A percentile compares a stretch with the other conserved stretches of the same genome.
These are phyloP conservation scores for Plantago elongata DNA, from an alignment of 257 asterid genomes.

Conservation along the genomic window DNA sequence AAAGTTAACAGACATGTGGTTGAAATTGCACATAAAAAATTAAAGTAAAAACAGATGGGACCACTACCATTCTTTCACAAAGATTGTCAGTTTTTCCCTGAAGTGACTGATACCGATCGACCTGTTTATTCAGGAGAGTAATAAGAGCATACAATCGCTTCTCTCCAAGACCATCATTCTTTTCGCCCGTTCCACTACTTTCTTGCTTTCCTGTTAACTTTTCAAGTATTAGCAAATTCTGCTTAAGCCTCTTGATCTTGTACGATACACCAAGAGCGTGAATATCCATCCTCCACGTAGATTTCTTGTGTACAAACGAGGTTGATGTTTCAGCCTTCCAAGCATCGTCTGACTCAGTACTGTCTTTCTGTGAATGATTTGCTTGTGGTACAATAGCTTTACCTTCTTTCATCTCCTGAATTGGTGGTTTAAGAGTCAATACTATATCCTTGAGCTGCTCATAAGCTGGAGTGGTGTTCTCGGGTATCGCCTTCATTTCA, in stretches of 20 bases:
- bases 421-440: conserved; percentile 46
- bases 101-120: conserved; percentile 74
- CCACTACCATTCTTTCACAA: conserved; percentile 73
- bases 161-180: conserved; percentile 23
- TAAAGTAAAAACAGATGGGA: background rate
- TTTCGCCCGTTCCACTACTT: conserved; percentile 33
- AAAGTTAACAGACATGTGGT: background rate
- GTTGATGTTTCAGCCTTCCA: conserved; percentile 35
- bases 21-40: background rate
- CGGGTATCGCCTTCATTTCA: conserved; percentile 32
- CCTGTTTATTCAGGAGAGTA: conserved; percentile 65
- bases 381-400: conserved; percentile 20
- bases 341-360: conserved; percentile 26
- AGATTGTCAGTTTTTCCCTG: conserved; percentile 75
- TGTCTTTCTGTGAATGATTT: conserved; percentile 32
- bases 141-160: conserved; percentile 45
- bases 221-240: conserved; percentile 80
- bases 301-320: conserved; percentile 26
- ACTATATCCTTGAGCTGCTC: conserved; percentile 56
- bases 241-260: conserved; percentile 94
- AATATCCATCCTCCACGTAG: conserved; percentile 68
- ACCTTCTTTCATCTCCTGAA: conserved; percentile 32
- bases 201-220: conserved; percentile 66
- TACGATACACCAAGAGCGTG: conserved; percentile 87
- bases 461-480: conserved; percentile 25